Conservation (phyloP, 2,329 filamentous ascomycete species). For the Pseudocercospora fuligena region DNA sequence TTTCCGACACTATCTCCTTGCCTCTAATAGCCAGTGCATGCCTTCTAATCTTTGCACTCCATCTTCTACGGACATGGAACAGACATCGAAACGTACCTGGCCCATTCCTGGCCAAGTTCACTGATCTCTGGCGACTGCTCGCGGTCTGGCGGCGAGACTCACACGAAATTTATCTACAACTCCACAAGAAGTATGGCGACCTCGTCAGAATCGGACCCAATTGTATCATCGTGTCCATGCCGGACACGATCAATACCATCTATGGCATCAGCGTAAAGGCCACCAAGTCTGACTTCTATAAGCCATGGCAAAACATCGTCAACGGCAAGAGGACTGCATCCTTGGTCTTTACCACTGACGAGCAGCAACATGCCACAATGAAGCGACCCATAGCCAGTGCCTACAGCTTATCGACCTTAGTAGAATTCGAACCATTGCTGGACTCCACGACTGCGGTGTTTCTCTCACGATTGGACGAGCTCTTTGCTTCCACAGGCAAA, state of each 20-base stretch:
- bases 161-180: conserved; percentile 53
- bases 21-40: conserved; percentile 9
- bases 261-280: conserved; percentile 54
- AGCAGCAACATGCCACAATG: conserved; percentile 32
- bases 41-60: conserved; percentile 19
- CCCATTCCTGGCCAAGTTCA: conserved; percentile 60
- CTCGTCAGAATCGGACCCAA: conserved; percentile 76
- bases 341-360: conserved; percentile 37
- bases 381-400: conserved; percentile 35
- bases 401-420: conserved; percentile 64
- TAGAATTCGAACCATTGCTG: conserved; percentile 79
- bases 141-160: conserved; percentile 69
- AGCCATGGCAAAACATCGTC: conserved; percentile 33
- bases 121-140: conserved; percentile 39
- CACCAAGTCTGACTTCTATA: conserved; percentile 23
- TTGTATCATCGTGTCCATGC: conserved; percentile 74
- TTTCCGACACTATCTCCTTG: conserved; percentile 7
- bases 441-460: conserved; percentile 74
- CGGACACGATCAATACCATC: conserved; percentile 62
- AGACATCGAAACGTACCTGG: conserved; percentile 51
- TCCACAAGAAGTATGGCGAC: conserved; percentile 71
- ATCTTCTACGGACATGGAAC: conserved; percentile 21
- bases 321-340: conserved; percentile 32
- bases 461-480: conserved; percentile 34
- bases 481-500: conserved; percentile 44